These are phyloP conservation scores for Yamadazyma songkhlaensis DNA, from an alignment of 1,139 yeast genomes.

Conservation along the genomic window DNA sequence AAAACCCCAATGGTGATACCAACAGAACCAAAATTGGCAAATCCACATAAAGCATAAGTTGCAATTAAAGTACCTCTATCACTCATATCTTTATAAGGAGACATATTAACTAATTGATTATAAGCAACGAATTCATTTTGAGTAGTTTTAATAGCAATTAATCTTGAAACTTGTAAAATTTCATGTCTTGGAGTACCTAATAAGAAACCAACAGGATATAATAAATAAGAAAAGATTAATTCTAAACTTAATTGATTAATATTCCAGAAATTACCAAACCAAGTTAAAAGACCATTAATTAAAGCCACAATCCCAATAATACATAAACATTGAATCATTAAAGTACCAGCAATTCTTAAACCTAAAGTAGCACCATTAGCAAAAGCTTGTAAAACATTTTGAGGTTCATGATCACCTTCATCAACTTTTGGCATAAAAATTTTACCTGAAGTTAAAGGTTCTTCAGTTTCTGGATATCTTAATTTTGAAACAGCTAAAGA, in stretches of 20 bases:
- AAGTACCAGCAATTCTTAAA: conserved; percentile 56
- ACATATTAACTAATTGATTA: conserved; percentile 36
- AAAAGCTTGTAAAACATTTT: conserved; percentile 63
- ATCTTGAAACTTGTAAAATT: conserved; percentile 47
- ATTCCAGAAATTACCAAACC: conserved; percentile 68
- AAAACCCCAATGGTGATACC: conserved; percentile 67
- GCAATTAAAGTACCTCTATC: conserved; percentile 57
- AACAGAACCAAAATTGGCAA: conserved; percentile 62
- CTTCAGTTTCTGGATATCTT: conserved; percentile 61
- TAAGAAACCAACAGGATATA: conserved; percentile 62
- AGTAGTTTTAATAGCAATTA: conserved; percentile 58
- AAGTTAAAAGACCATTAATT: conserved; percentile 55
- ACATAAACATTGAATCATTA: conserved; percentile 61
- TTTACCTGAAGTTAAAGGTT: conserved; percentile 50
- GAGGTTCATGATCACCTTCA: conserved; percentile 41
- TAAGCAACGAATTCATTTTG: conserved; percentile 68
- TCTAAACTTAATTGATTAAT: conserved; percentile 51
- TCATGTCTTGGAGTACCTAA: conserved; percentile 62
- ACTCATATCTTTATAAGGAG: conserved; percentile 49
- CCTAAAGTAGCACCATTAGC: conserved; percentile 64
- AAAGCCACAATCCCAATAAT: conserved; percentile 62
- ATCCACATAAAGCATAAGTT: conserved; percentile 65
- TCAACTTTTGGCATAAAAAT: conserved; percentile 45
- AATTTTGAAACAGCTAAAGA: conserved; percentile 62
- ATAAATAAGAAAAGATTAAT: conserved; percentile 55